Conservation (phyloP, 169 alveolate genomes). For the Eimeria praecox region DNA sequence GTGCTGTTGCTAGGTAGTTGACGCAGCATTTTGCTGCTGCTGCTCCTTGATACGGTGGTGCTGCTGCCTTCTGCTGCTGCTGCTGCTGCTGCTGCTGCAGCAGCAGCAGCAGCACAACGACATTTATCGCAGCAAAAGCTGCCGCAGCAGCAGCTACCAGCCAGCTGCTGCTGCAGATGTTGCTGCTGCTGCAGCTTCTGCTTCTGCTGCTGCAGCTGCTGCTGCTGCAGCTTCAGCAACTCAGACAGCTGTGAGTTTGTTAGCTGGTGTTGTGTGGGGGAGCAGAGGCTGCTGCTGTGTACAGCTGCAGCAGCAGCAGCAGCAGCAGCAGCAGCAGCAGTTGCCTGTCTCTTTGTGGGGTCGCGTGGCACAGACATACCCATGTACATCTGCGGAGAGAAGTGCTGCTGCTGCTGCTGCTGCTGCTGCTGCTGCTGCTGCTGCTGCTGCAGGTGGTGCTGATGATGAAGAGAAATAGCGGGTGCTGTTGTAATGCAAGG, state of each 20-base stretch:
- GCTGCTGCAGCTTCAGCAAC: conserved; percentile 43
- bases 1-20: conserved; percentile 24
- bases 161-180: background rate
- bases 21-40: background rate
- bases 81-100: conserved; percentile 10
- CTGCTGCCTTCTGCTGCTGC: background rate
- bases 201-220: conserved; percentile 54
- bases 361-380: background rate
- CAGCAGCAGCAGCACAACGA: conserved; percentile 13
- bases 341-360: background rate
- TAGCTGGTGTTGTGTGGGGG: conserved; percentile 25
- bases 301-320: background rate
- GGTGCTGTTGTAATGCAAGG: conserved; percentile 22
- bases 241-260: background rate
- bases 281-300: background rate
- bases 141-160: conserved; percentile 38
- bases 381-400: conserved; percentile 22
- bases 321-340: conserved; percentile 4
- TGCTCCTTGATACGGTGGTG: background rate
- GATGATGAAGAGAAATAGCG: background rate
- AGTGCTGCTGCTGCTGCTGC: conserved; percentile 46
- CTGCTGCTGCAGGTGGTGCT: conserved; percentile 3
- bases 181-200: background rate
- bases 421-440: conserved; percentile 51
- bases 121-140: background rate